Evolutionary conservation across 805 yeast genomes (phyloP).

Genomic region (Metschnikowia koreensis): DNA sequence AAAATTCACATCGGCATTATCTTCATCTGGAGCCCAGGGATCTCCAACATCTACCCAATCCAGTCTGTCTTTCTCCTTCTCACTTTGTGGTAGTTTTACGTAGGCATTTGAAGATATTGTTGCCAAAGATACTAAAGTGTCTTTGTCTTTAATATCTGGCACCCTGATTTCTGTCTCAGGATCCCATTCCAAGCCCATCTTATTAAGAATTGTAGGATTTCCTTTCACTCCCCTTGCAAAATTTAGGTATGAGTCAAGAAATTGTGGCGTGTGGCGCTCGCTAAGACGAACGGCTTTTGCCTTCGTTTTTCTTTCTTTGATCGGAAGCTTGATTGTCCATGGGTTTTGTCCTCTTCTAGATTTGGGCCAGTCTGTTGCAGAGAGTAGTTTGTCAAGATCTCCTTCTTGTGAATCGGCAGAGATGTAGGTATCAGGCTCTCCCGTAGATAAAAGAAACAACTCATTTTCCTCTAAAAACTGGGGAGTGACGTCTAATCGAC

Average conservation of each 20-base stretch:
- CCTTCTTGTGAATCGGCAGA: background rate
- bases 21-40: conserved; percentile 52
- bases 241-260: conserved; percentile 62
- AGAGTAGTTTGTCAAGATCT: conserved; percentile 6
- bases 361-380: conserved; percentile 37
- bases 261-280: conserved; percentile 51
- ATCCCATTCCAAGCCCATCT: conserved; percentile 62
- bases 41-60: conserved; percentile 82
- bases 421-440: background rate
- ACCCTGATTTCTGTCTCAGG: conserved; percentile 48
- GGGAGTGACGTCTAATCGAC: conserved; percentile 51
- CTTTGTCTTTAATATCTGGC: conserved; percentile 75
- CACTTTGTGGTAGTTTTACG: conserved; percentile 65
- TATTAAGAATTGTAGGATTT: conserved; percentile 32
- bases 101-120: conserved; percentile 89
- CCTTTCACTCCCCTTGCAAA: conserved; percentile 49
- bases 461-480: conserved; percentile 29
- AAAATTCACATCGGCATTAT: conserved; percentile 53
- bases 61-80: conserved; percentile 48
- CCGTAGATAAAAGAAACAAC: background rate
- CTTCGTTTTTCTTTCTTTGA: conserved; percentile 19
- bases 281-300: conserved; percentile 27
- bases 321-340: conserved; percentile 35
- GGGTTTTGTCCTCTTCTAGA: conserved; percentile 35
- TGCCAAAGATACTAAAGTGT: conserved; percentile 74